Base-by-base conservation (phyloP, 148 eudicot genomes). In the Dianthus caryophyllus region DNA sequence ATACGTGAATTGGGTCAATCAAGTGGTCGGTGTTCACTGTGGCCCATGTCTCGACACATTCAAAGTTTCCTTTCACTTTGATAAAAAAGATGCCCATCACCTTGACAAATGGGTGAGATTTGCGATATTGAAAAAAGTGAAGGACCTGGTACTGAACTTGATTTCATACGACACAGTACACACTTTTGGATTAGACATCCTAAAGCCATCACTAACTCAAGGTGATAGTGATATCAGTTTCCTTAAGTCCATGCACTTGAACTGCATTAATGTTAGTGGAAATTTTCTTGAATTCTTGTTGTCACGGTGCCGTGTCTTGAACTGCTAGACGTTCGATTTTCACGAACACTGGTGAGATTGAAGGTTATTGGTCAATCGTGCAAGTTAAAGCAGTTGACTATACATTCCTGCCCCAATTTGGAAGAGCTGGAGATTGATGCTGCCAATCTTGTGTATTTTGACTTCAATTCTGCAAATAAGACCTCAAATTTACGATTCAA, bases 101-200 rank as follows among this genome's bases (percentile, higher is more conserved):
- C 14, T 66, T 26, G 36, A 67, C 22, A 21, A 7, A 1, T 57
- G 72, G 64, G 26, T 68, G 14, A 27, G 9, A 11, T 56, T 68
- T 68, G 64, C 72, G 12, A 56, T 68, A 14, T 68, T 25, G 6
- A 68, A 67, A 43, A 24, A 52, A 39, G 63, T 56, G 26, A 41
- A 56, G 10, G 11, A 56, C 4, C 29, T 68, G 39, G 63, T 38
- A 36, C 31, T 43, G 6, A 33, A 55, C 20, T 51, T 66, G 9
- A 48, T 17, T 50, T 43, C 47, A 43, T 43, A 1, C 47, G 8
- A 43, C 1, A 6, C 8, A 9, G 47, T 43, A 43, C 33, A 66
- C 29, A 13, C 59, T 25, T 18, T 66, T n/a, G 2, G n/a, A 36
- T 66, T 0, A 2, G 18, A 52, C 53, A 17, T 50, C 14, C 36